Conservation (phyloP, 2,329 filamentous ascomycete genomes). For the Ophiostoma novo-ulmi region DNA sequence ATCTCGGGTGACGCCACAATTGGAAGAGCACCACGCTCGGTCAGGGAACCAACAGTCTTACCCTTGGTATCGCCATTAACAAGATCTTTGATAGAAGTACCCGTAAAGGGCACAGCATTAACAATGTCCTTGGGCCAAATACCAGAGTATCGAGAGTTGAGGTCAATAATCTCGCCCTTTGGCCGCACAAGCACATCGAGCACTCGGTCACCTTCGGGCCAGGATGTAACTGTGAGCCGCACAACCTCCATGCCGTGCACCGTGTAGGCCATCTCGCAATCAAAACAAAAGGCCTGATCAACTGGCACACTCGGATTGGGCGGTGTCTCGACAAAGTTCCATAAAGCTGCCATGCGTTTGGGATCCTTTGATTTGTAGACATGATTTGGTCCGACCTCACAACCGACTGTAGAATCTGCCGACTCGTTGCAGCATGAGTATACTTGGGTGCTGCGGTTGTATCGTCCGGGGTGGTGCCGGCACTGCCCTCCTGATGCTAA, state of each 20-base stretch:
- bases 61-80: not conserved
- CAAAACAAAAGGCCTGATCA: constrained; percentile 71
- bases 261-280: constrained; percentile 98
- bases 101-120: constrained; percentile 56
- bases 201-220: constrained; percentile 70
- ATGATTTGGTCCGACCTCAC: constrained; percentile 64
- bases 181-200: constrained; percentile 58
- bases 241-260: constrained; percentile 82
- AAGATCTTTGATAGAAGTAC: not conserved
- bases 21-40: constrained; percentile 47
- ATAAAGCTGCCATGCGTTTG: constrained; percentile 68
- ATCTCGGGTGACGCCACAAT: constrained; percentile 70
- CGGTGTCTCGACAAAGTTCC: constrained; percentile 78
- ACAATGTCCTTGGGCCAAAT: constrained; percentile 73
- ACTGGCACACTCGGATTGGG: constrained; percentile 49
- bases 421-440: constrained; percentile 76
- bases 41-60: constrained; percentile 18
- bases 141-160: constrained; percentile 85
- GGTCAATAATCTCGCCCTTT: constrained; percentile 28
- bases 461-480: constrained; percentile 72
- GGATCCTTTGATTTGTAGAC: constrained; percentile 80
- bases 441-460: constrained; percentile 52
- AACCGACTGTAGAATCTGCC: constrained; percentile 69
- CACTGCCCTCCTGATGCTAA: constrained; percentile 74
- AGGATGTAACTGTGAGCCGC: constrained; percentile 80